Percentiles rank a stretch among this genome's conserved stretches.
Conservation (phyloP, 192 early-diverging fungal species). For the Backusella luteola region DNA sequence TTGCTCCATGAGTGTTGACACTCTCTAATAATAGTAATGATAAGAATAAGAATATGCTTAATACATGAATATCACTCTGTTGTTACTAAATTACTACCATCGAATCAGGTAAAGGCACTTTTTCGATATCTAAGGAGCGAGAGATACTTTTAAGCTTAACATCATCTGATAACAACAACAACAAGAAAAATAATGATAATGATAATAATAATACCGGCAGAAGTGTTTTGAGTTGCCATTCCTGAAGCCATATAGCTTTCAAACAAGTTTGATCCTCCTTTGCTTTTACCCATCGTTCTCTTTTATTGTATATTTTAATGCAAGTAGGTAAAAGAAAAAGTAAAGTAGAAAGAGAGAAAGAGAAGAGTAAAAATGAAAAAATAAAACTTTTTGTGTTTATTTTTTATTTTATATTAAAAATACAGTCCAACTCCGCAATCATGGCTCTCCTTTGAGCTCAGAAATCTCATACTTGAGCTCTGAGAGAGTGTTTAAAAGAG, state of each 20-base stretch:
- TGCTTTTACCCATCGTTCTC: constrained; percentile 24
- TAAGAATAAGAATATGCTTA: not conserved
- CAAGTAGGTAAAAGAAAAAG: not conserved
- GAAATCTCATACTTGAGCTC: constrained; percentile 3
- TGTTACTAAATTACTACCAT: constrained; percentile 5
- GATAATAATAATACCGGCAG: not conserved
- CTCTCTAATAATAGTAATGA: constrained; percentile 32
- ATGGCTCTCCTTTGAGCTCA: not conserved
- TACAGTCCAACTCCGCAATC: not conserved
- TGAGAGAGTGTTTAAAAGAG: constrained; percentile 7
- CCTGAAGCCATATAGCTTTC: constrained; percentile 19
- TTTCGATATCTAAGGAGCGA: not conserved
- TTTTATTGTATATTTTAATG: not conserved
- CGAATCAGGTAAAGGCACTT: constrained; percentile 25
- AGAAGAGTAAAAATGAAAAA: not conserved
- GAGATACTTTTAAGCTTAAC: not conserved
- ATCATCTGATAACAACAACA: not conserved
- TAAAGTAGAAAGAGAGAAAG: not conserved
- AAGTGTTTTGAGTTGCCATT: not conserved
- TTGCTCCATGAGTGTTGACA: constrained; percentile 46
- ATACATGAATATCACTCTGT: no score
- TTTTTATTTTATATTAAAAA: not conserved
- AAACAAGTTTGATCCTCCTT: constrained; percentile 9
- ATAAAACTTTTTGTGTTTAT: not conserved
- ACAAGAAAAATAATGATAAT: no score